Evolutionary conservation across 2,329 filamentous ascomycete genomes (phyloP).

Genomic region (Aschersonia sp.): DNA sequence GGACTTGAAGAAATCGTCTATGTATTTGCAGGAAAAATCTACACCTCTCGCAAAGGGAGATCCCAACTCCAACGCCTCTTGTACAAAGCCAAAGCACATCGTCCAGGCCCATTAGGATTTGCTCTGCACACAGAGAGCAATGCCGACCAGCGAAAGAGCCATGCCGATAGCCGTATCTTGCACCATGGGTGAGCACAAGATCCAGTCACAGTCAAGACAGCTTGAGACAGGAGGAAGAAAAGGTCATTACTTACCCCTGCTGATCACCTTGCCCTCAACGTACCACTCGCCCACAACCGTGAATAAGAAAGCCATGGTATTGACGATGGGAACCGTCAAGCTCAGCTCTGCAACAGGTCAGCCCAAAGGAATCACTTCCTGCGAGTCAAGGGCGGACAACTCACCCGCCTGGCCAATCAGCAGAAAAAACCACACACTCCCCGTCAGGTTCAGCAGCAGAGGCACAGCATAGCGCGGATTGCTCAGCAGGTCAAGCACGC

Average conservation of each 20-base stretch:
- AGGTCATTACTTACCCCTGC: constrained; percentile 40
- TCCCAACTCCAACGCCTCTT: too few relatives aligned
- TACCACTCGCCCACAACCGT: constrained; percentile 93
- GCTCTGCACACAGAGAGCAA: constrained; percentile 69
- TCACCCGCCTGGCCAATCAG: constrained; percentile 82
- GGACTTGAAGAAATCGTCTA: too few relatives aligned
- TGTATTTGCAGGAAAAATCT: too few relatives aligned
- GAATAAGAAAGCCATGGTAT: constrained; percentile 89
- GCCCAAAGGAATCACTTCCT: neutral
- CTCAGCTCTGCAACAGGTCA: constrained; percentile 54
- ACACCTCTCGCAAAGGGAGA: too few relatives aligned
- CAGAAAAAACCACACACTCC: constrained; percentile 93
- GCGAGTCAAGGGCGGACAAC: constrained; percentile 12
- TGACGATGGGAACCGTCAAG: constrained; percentile 86
- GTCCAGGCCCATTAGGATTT: constrained; percentile 22
- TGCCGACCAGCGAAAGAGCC: constrained; percentile 63
- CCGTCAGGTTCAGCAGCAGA: constrained; percentile 75
- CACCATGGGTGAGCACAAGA: too few relatives aligned
- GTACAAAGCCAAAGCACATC: neutral
- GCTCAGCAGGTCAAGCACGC: constrained; percentile 60
- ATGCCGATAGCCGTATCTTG: constrained; percentile 75
- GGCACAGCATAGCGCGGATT: constrained; percentile 79
- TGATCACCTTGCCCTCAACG: constrained; percentile 83
- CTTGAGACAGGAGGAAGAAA: neutral
- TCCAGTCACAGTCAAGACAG: neutral